A percentile compares a stretch with the other conserved stretches of the same genome.
phyloP scores from a whole-genome alignment of 192 early-diverging fungal species.

The Dimargaris xerosporica region DNA sequence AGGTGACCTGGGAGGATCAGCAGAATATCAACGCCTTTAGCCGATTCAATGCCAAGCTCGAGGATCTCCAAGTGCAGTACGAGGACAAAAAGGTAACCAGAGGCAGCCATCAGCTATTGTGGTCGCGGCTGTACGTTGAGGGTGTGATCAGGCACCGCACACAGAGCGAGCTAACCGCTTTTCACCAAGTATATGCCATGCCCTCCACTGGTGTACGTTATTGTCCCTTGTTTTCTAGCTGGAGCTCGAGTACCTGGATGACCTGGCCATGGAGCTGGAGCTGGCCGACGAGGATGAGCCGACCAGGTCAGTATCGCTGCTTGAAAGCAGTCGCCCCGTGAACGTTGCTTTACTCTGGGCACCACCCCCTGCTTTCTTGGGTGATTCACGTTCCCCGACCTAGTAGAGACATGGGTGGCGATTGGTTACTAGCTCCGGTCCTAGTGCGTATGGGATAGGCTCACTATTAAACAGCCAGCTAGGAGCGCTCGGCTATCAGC shows the following conservation, averaged over 20 bases:
- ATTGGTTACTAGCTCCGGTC: neutral
- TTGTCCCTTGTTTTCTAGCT: constrained; percentile 21
- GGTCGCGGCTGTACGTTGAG: too few relatives aligned
- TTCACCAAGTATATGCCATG: too few relatives aligned
- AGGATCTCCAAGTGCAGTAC: constrained; percentile 64
- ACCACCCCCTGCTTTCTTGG: neutral
- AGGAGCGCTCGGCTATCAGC: neutral
- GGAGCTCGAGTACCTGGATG: constrained; percentile 89
- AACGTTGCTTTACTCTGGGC: neutral
- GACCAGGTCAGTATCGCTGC: constrained; percentile 34
- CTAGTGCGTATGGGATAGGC: neutral
- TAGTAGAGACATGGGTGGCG: neutral
- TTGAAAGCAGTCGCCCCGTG: neutral
- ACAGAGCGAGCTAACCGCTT: too few relatives aligned
- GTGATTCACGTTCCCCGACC: neutral
- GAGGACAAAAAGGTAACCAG: constrained; percentile 56
- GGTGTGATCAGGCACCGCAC: too few relatives aligned
- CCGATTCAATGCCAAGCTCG: constrained; percentile 61
- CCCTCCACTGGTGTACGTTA: neutral
- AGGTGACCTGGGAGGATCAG: constrained; percentile 97
- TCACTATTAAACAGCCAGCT: neutral
- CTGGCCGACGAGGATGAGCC: constrained; percentile 81
- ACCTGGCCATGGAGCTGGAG: constrained; percentile 83
- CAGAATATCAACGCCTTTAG: constrained; percentile 89
- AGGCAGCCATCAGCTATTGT: too few relatives aligned